Evolutionary conservation across 257 asterid species (phyloP).

Genomic region (Lycium ferocissimum): DNA sequence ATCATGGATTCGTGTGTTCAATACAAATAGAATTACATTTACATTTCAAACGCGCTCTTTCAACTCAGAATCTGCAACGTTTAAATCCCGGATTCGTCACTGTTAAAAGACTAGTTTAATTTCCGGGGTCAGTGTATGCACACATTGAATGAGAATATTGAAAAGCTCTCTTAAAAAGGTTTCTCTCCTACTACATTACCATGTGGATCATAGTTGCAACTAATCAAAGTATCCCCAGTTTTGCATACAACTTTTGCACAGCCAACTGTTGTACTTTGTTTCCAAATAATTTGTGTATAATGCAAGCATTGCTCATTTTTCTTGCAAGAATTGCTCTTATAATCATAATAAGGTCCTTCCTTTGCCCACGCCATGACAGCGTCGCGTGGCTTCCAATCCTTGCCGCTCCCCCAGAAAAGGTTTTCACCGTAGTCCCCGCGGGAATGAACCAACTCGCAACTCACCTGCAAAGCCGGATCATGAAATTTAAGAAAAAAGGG

Average conservation of each 20-base stretch:
- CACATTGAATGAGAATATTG: slow-evolving; percentile 1
- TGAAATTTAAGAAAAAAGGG: too few relatives aligned
- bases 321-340: slow-evolving; percentile 29
- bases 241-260: slow-evolving; percentile 36
- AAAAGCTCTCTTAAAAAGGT: slow-evolving; percentile 19
- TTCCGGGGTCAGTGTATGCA: background rate
- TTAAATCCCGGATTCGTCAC: background rate
- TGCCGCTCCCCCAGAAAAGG: slow-evolving; percentile 38
- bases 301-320: slow-evolving; percentile 35
- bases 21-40: background rate
- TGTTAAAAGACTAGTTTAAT: background rate
- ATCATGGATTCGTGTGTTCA: background rate
- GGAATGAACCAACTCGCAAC: slow-evolving; percentile 35
- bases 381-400: slow-evolving; percentile 30
- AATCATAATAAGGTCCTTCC: slow-evolving; percentile 30
- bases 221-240: slow-evolving; percentile 30
- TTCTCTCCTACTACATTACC: slow-evolving; percentile 37
- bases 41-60: background rate
- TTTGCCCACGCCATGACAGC: slow-evolving; percentile 32
- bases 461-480: background rate
- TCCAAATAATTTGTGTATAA: slow-evolving; percentile 37
- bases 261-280: slow-evolving; percentile 31
- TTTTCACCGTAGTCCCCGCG: slow-evolving; percentile 34
- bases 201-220: slow-evolving; percentile 39
- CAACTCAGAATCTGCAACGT: background rate